These are phyloP conservation scores for Opeltia flavorubescens DNA, from an alignment of 495 filamentous ascomycete genomes.

Conservation along the genomic window DNA sequence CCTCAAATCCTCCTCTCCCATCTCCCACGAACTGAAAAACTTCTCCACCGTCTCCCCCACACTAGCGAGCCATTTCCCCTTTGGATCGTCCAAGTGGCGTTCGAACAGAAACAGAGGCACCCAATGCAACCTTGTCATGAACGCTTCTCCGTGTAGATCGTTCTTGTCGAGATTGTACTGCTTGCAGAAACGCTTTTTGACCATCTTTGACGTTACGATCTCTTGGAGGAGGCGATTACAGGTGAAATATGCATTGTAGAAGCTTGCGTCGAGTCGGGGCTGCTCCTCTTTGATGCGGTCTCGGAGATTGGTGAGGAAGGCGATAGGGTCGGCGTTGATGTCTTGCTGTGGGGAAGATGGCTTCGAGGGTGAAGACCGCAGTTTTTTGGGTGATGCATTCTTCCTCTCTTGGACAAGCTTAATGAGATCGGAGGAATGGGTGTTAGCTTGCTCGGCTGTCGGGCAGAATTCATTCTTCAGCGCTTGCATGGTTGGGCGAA, in stretches of 20 bases:
- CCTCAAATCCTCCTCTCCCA: neutral
- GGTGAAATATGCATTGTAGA: neutral
- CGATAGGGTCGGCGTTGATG: neutral
- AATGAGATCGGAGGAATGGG: too few species aligned
- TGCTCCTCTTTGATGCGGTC: neutral
- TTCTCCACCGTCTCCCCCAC: neutral
- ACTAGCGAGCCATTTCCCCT: neutral
- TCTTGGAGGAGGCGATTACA: neutral
- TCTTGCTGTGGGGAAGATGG: too few species aligned
- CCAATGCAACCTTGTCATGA: neutral
- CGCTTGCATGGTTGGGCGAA: neutral
- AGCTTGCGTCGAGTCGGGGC: neutral
- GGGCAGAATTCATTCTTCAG: too few species aligned
- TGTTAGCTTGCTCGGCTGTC: too few species aligned
- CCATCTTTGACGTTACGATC: neutral
- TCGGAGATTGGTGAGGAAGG: neutral
- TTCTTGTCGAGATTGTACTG: neutral
- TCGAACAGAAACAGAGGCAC: neutral
- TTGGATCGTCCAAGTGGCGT: neutral
- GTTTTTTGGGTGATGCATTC: too few species aligned
- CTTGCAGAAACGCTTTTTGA: neutral
- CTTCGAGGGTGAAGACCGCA: too few species aligned
- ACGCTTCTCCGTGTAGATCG: neutral
- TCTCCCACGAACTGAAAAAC: neutral
- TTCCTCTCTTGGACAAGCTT: too few species aligned